A percentile compares a stretch with the other conserved stretches of the same genome.
phyloP scores from a whole-genome alignment of 305 asterid genomes.

The Plantago coronopus region DNA sequence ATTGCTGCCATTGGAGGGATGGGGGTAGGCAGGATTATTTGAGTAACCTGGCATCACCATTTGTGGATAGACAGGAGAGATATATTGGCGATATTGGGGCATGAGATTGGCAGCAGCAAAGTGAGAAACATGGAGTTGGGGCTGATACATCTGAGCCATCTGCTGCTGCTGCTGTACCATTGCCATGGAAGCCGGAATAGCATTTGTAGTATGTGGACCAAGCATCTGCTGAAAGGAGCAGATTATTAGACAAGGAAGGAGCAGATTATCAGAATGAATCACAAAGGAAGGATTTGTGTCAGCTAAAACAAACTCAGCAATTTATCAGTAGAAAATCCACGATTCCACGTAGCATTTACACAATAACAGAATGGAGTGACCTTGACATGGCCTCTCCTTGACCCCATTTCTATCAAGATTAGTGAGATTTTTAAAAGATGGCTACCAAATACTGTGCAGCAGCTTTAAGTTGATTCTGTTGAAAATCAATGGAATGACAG shows the following conservation, averaged over 20 bases:
- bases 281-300: neutral
- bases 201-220: slow-evolving; percentile 42
- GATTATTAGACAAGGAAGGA: slow-evolving; percentile 2
- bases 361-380: too few relatives aligned
- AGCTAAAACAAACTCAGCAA: neutral
- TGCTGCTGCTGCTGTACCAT: slow-evolving; percentile 81
- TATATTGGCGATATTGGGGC: slow-evolving; percentile 71
- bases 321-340: too few relatives aligned
- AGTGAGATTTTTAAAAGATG: too few relatives aligned
- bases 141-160: slow-evolving; percentile 84
- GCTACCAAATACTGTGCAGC: too few relatives aligned
- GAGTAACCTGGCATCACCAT: slow-evolving; percentile 90
- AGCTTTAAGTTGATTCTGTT: too few relatives aligned
- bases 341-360: too few relatives aligned
- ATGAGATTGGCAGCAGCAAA: slow-evolving; percentile 59
- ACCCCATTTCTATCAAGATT: too few relatives aligned
- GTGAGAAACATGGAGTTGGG: slow-evolving; percentile 79
- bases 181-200: slow-evolving; percentile 54
- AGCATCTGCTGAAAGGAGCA: slow-evolving; percentile 47
- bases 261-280: slow-evolving; percentile 3
- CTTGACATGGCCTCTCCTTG: too few relatives aligned
- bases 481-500: too few relatives aligned
- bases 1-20: slow-evolving; percentile 83
- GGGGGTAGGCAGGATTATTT: slow-evolving; percentile 75
- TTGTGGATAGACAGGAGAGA: slow-evolving; percentile 81